Conservation (phyloP, 2,329 filamentous ascomycete genomes). For the Neophaeococcomyces aloes region DNA sequence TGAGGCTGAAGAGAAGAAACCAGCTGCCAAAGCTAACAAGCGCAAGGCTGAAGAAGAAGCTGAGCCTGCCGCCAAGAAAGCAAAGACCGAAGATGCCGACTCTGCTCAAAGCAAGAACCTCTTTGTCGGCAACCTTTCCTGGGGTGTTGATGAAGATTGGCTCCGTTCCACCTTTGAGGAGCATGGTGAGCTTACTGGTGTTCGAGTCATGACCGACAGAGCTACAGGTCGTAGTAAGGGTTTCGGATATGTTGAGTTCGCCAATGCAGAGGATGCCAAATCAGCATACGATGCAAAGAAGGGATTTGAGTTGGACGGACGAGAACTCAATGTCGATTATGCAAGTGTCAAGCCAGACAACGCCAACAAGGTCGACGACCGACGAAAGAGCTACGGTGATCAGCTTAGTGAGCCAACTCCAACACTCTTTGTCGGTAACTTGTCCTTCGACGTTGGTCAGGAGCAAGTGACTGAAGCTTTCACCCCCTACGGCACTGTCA, state of each 20-base stretch:
- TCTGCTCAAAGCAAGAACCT: conserved; percentile 50
- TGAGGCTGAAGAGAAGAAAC: conserved; percentile 18
- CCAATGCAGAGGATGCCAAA: conserved; percentile 53
- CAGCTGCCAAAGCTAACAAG: conserved; percentile 25
- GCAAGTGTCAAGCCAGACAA: conserved; percentile 55
- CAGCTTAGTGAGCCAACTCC: conserved; percentile 67
- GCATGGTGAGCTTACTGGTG: conserved; percentile 61
- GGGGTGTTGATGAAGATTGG: conserved; percentile 77
- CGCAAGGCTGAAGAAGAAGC: conserved; percentile 40
- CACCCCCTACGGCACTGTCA: conserved; percentile 56
- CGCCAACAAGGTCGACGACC: conserved; percentile 48
- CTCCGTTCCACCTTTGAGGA: conserved; percentile 71
- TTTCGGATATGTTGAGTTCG: conserved; percentile 89
- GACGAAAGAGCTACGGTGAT: conserved; percentile 58
- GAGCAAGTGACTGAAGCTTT: conserved; percentile 66
- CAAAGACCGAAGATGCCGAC: conserved; percentile 34
- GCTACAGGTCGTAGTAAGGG: conserved; percentile 74
- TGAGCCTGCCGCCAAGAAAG: conserved; percentile 44
- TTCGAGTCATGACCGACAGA: conserved; percentile 75
- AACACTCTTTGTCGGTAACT: conserved; percentile 85
- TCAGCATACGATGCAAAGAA: conserved; percentile 67
- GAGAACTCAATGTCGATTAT: conserved; percentile 68
- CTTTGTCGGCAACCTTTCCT: conserved; percentile 83
- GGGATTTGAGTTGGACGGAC: conserved; percentile 62
- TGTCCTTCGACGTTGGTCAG: conserved; percentile 74